These are phyloP conservation scores for Marvania coccoides DNA, from an alignment of 139 green algal species.

Conservation along the genomic window DNA sequence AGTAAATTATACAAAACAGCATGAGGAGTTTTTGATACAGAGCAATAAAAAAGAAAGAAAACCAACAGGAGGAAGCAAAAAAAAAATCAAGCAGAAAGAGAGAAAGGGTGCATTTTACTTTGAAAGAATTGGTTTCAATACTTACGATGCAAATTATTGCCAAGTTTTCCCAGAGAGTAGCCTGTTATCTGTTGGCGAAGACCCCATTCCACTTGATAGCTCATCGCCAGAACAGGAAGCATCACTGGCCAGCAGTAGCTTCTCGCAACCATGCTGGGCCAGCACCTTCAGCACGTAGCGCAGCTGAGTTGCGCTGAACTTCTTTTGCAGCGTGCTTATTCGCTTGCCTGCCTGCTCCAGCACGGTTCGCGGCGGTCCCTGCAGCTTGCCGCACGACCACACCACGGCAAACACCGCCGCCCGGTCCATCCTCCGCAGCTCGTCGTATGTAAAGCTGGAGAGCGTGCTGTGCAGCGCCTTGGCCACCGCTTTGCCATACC, in stretches of 20 bases:
- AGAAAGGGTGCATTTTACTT: too few relatives aligned
- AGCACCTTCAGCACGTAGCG: not conserved
- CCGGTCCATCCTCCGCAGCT: not conserved
- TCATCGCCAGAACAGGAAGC: not conserved
- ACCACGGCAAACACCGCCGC: not conserved
- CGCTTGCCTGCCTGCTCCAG: not conserved
- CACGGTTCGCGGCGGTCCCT: not conserved
- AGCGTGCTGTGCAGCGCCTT: not conserved
- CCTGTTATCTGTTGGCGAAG: too few relatives aligned
- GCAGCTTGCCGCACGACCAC: not conserved
- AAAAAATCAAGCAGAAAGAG: too few relatives aligned
- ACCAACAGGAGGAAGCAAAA: not conserved
- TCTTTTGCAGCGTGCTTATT: not conserved
- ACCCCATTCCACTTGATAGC: too few relatives aligned
- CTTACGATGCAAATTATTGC: too few relatives aligned
- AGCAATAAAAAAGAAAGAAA: not conserved
- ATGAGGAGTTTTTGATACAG: not conserved
- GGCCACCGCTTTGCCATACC: not conserved
- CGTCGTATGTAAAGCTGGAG: not conserved
- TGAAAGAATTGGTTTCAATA: too few relatives aligned
- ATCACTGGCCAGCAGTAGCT: not conserved
- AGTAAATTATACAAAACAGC: too few relatives aligned
- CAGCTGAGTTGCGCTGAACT: not conserved
- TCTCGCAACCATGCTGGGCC: not conserved
- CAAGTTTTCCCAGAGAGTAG: too few relatives aligned